Evolutionary conservation across 352 stramenopile species (phyloP).

Genomic region (Thalassiosira oceanica): DNA sequence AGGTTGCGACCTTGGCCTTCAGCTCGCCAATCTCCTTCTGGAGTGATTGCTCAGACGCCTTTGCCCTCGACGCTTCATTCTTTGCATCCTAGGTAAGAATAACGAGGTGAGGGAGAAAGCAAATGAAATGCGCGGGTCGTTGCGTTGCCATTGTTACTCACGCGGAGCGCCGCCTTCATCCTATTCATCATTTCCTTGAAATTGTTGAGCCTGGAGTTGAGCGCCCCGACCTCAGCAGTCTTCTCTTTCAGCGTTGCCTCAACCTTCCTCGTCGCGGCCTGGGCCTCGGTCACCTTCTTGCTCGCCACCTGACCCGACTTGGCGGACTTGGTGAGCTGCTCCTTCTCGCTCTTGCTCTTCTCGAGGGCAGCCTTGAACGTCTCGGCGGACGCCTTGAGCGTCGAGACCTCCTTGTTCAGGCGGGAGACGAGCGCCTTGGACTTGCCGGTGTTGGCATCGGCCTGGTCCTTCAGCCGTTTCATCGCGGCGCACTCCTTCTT

Average conservation of each 20-base stretch:
- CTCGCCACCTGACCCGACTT: conserved; percentile 55
- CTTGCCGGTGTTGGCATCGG: conserved; percentile 55
- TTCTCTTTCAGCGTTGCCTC: conserved; percentile 40
- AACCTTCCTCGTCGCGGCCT: conserved; percentile 52
- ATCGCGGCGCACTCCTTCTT: conserved; percentile 48
- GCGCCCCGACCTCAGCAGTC: conserved; percentile 23
- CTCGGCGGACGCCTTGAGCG: conserved; percentile 63
- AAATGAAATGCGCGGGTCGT: too few relatives aligned
- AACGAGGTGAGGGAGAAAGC: too few relatives aligned
- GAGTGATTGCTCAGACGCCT: conserved; percentile 24
- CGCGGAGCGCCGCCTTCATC: conserved; percentile 28
- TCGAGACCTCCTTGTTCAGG: conserved; percentile 64
- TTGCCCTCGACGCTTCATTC: conserved; percentile 26
- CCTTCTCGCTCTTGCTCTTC: conserved; percentile 69
- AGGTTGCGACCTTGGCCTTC: conserved; percentile 30
- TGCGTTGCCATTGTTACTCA: too few relatives aligned
- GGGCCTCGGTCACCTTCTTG: conserved; percentile 59
- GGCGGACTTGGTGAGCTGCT: conserved; percentile 37
- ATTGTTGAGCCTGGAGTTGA: conserved; percentile 26
- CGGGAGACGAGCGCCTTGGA: conserved; percentile 58
- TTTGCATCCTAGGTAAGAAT: too few relatives aligned
- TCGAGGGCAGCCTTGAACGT: conserved; percentile 54
- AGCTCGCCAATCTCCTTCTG: conserved; percentile 42
- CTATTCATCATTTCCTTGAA: conserved; percentile 41
- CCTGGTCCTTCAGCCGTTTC: conserved; percentile 52